Evolutionary conservation across 495 filamentous ascomycete genomes (phyloP).

Genomic region (Hypoxylon perforatum): DNA sequence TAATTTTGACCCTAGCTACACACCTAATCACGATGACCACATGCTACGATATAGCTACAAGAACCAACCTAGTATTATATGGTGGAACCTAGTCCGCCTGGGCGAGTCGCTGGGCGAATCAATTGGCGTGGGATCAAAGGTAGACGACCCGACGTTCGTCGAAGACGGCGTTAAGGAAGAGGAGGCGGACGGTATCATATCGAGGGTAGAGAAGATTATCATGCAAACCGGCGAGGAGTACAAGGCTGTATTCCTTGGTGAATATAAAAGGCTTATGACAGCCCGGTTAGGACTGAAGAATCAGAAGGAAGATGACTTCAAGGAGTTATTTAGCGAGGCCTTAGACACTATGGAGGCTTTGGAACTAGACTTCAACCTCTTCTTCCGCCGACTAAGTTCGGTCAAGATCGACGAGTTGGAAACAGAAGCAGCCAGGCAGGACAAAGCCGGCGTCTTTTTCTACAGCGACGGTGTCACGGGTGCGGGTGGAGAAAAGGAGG

Average conservation of each 20-base stretch:
- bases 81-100: constrained; percentile 97
- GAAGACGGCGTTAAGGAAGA: constrained; percentile 76
- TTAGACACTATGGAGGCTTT: constrained; percentile 84
- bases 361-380: constrained; percentile 90
- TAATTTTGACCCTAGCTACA: constrained; percentile 93
- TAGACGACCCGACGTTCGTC: constrained; percentile 77
- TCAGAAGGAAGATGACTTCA: constrained; percentile 76
- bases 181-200: constrained; percentile 72
- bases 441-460: constrained; percentile 75
- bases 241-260: constrained; percentile 81
- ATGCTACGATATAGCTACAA: constrained; percentile 87
- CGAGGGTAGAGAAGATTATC: constrained; percentile 85
- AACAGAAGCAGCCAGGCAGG: constrained; percentile 66
- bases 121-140: constrained; percentile 73
- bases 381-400: constrained; percentile 79
- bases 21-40: constrained; percentile 95
- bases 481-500: constrained; percentile 68
- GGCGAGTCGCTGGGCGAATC: constrained; percentile 93
- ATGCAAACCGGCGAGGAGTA: constrained; percentile 82
- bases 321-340: constrained; percentile 77
- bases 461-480: constrained; percentile 70
- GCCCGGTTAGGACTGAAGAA: constrained; percentile 77
- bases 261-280: constrained; percentile 87
- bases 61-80: constrained; percentile 95
- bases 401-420: constrained; percentile 68